Conservation (phyloP, 768 basidiomycete species). For the Coprinellus aureogranulatus region DNA sequence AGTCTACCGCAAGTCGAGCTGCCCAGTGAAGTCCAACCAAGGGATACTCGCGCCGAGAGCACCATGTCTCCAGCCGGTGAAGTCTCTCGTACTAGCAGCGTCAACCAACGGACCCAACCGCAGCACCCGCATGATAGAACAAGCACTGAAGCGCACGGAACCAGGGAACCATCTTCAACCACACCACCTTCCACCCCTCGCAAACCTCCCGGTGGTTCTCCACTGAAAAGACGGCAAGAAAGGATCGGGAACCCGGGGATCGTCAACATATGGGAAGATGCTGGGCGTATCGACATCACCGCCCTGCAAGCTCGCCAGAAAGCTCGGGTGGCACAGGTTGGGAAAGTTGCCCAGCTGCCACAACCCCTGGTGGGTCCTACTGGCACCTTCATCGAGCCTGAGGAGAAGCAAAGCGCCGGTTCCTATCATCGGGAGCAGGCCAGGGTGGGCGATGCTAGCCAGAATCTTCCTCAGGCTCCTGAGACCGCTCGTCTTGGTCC, state of each 20-base stretch:
- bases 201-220: background rate
- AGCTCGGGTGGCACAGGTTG: no score
- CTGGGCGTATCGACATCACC: background rate
- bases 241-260: background rate
- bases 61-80: background rate
- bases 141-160: no score
- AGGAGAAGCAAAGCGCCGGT: no score
- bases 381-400: no score
- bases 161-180: no score
- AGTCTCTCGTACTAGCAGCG: constrained; percentile 2
- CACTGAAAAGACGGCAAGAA: no score
- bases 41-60: background rate
- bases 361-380: no score
- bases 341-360: no score
- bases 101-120: background rate
- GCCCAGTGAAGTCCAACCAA: constrained; percentile 1
- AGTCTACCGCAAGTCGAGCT: no score
- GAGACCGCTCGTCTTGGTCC: background rate
- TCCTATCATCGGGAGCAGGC: no score
- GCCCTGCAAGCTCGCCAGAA: no score
- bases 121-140: background rate
- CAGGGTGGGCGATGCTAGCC: no score
- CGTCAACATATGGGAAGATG: background rate
- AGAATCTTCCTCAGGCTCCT: background rate
- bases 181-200: constrained; percentile 6